Conservation (phyloP, 2,329 filamentous ascomycete species). For the Verticillium nonalfalfae region DNA sequence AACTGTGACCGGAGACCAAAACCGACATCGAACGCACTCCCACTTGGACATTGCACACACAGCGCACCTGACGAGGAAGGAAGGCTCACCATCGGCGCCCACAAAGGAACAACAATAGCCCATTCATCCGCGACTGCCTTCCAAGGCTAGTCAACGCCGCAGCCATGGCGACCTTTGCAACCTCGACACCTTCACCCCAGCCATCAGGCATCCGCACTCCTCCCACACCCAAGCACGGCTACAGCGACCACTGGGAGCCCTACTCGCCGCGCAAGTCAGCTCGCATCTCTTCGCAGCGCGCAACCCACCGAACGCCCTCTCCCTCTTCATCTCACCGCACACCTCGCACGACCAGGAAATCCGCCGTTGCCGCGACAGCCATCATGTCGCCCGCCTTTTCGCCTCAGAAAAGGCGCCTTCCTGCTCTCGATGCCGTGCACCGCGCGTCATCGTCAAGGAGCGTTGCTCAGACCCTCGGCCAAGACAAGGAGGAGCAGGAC, state of each 20-base stretch:
- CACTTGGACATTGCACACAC: neutral
- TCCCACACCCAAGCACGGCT: conserved; percentile 61
- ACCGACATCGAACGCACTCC: neutral
- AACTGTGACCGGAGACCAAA: neutral
- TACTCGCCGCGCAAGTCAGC: conserved; percentile 66
- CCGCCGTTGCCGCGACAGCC: conserved; percentile 12
- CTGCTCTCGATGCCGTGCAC: conserved; percentile 39
- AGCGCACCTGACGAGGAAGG: neutral
- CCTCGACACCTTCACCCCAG: conserved; percentile 56
- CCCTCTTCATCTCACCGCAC: conserved; percentile 32
- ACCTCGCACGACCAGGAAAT: conserved; percentile 25
- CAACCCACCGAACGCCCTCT: conserved; percentile 48
- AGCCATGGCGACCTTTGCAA: conserved; percentile 14
- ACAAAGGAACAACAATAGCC: neutral
- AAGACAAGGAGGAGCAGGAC: conserved; percentile 14
- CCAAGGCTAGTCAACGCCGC: conserved; percentile 4
- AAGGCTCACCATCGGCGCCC: neutral
- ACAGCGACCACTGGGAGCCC: conserved; percentile 63
- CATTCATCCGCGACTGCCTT: neutral
- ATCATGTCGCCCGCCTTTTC: conserved; percentile 18
- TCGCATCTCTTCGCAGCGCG: conserved; percentile 53
- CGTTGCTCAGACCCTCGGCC: conserved; percentile 28
- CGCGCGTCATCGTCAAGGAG: conserved; percentile 39
- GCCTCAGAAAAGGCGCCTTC: conserved; percentile 39
- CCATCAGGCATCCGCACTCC: conserved; percentile 53